Conservation (phyloP, 805 yeast genomes). For the Hanseniaspora lindneri region DNA sequence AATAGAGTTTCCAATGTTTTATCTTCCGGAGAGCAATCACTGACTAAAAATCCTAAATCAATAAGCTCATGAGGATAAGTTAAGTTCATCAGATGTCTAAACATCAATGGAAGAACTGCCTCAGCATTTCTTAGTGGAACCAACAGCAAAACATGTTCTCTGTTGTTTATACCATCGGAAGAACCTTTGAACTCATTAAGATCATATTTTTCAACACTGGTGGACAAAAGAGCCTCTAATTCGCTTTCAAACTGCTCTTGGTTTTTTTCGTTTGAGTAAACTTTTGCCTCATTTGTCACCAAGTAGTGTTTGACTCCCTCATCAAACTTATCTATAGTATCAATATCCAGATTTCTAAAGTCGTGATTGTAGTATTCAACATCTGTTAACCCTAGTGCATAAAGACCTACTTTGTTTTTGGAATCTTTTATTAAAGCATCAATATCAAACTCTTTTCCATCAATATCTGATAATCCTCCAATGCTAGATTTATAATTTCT, state of each 20-base stretch:
- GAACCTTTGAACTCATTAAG: slow-evolving; percentile 46
- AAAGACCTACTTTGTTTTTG: slow-evolving; percentile 5
- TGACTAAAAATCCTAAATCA: slow-evolving; percentile 68
- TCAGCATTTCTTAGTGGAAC: slow-evolving; percentile 75
- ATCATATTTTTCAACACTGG: slow-evolving; percentile 51
- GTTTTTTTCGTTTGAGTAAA: slow-evolving; percentile 24
- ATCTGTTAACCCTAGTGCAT: slow-evolving; percentile 20
- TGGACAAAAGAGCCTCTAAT: slow-evolving; percentile 32
- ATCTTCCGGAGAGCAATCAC: slow-evolving; percentile 63
- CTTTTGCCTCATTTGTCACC: slow-evolving; percentile 30
- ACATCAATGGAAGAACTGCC: slow-evolving; percentile 66
- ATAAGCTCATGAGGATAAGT: slow-evolving; percentile 72
- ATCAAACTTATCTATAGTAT: slow-evolving; percentile 29
- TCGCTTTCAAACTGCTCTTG: slow-evolving; percentile 26
- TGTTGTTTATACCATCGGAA: slow-evolving; percentile 36
- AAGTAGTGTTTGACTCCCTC: slow-evolving; percentile 32
- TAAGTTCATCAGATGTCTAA: slow-evolving; percentile 72
- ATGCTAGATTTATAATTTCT: neutral
- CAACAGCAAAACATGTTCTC: slow-evolving; percentile 56
- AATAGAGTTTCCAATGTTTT: slow-evolving; percentile 52
- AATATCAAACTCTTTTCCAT: slow-evolving; percentile 8
- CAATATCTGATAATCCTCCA: slow-evolving; percentile 7
- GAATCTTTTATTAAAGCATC: slow-evolving; percentile 8
- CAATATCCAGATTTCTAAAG: slow-evolving; percentile 29
- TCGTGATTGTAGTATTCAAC: slow-evolving; percentile 29